Percentiles rank a stretch among this genome's conserved stretches.
Evolutionary conservation across 495 filamentous ascomycete genomes (phyloP).

Genomic region (Cercophora newfieldiana): DNA sequence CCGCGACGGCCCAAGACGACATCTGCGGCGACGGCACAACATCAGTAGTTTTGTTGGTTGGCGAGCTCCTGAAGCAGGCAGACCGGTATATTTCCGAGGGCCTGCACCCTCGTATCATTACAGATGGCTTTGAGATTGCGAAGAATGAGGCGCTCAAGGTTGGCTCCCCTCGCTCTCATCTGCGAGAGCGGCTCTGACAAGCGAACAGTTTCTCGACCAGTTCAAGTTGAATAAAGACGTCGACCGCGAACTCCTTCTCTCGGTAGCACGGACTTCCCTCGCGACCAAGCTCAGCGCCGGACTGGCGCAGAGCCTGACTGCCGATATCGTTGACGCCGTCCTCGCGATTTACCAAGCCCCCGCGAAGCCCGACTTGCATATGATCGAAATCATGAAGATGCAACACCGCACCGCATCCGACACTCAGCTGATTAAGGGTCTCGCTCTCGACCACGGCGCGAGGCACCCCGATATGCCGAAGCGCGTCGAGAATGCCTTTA

Average conservation of each 20-base stretch:
- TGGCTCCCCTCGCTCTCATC: conserved; percentile 10
- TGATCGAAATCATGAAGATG: conserved; percentile 99
- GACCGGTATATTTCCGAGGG: conserved; percentile 93
- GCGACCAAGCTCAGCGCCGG: conserved; percentile 89
- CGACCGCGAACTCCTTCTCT: conserved; percentile 90
- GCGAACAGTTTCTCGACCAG: conserved; percentile 77
- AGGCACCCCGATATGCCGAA: conserved; percentile 99
- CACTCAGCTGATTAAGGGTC: conserved; percentile 89
- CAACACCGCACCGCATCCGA: conserved; percentile 95
- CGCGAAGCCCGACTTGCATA: conserved; percentile 93
- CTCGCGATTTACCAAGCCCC: conserved; percentile 88
- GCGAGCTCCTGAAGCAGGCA: conserved; percentile 96
- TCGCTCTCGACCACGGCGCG: conserved; percentile 93
- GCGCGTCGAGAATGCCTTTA: conserved; percentile 89
- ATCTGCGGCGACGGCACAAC: conserved; percentile 98
- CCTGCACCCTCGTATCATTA: conserved; percentile 93
- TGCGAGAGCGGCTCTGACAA: conserved; percentile 18
- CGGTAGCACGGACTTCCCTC: conserved; percentile 90
- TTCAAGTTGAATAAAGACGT: conserved; percentile 88
- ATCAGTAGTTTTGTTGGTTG: conserved; percentile 90
- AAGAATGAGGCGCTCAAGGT: conserved; percentile 93
- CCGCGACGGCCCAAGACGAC: conserved; percentile 96
- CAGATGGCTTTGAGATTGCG: conserved; percentile 95
- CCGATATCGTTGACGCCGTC: conserved; percentile 93
- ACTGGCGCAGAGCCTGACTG: conserved; percentile 87